Base-by-base conservation (phyloP, 2,329 filamentous ascomycete species). In the Aspergillus neoniger region DNA sequence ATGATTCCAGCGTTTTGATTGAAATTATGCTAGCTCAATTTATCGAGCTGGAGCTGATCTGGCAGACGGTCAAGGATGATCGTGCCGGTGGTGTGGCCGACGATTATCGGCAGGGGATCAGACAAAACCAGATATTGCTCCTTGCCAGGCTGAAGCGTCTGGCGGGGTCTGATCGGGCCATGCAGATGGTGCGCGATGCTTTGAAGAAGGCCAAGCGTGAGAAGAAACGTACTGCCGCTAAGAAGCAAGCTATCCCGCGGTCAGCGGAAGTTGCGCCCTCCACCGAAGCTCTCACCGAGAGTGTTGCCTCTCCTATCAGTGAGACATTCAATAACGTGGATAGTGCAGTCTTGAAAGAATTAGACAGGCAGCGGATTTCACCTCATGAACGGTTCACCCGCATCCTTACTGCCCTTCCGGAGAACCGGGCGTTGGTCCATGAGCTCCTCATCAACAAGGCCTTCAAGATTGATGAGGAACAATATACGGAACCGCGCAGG, bases 21-120 rank as follows among this genome's bases (percentile, higher is more conserved):
- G 85, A 88, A 65, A 86, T 86, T 41, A 88, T 89, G 86, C 79
- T 89, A 17, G 85, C 84, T 9, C 86, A 86, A 25, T 89, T 88
- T 67, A 84, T 88, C 43, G 86, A 87, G 69, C 77, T 89, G 17
- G 86, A 89, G 67, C 80, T 86, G 17, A 89, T 89, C 15, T 87
- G 86, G 84, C 86, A 88, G 71, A 86, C 85, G 2, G 86, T 88
- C 61, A 88, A 88, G 68, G 82, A 87, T 64, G 85, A 88, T 57
- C 83, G 77, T 23, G 81, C 82, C 8, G 86, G 86, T 48, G 83
- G 85, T 56, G 86, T 86, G 39, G 85, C 86, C 3, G 83, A 82
- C 44, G 86, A 89, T 60, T 89, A 88, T 67, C 80, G 82, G 38
- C 81, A 86, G 65, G 86, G 86, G n/a, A 88, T 89, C 61, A 80